Percentiles rank a stretch among this genome's conserved stretches.
phyloP scores from a whole-genome alignment of 73 alveolate genomes.

The Durusdinium trenchii region DNA sequence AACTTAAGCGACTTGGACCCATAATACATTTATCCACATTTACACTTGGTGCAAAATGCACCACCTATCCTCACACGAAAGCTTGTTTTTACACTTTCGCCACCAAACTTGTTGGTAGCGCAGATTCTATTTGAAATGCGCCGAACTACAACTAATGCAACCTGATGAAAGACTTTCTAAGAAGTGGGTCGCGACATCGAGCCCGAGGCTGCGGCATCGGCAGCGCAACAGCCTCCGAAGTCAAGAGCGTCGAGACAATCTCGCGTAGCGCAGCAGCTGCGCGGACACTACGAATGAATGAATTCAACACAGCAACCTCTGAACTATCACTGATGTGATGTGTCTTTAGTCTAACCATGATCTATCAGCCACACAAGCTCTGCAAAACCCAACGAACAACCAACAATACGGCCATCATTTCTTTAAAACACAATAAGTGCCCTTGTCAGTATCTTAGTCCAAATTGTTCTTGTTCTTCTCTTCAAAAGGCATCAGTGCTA shows the following conservation, averaged over 20 bases:
- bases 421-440: no score
- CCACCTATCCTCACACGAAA: constrained; percentile 2
- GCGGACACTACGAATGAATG: background rate
- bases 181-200: constrained; percentile 10
- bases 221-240: background rate
- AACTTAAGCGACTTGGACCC: background rate
- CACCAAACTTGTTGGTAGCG: constrained; percentile 4
- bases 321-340: no score
- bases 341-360: no score
- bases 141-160: background rate
- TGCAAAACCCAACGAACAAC: no score
- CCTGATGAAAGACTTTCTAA: background rate
- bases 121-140: background rate
- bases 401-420: no score
- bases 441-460: no score
- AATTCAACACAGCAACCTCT: no score
- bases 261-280: no score
- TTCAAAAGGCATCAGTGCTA: no score
- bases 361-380: no score
- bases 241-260: no score
- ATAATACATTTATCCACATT: background rate
- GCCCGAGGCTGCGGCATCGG: constrained; percentile 22
- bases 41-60: background rate
- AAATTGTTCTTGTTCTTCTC: no score
- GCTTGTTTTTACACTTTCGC: background rate